Evolutionary conservation across 805 yeast species (phyloP).

Genomic region (Ogataea thermomethanolica): DNA sequence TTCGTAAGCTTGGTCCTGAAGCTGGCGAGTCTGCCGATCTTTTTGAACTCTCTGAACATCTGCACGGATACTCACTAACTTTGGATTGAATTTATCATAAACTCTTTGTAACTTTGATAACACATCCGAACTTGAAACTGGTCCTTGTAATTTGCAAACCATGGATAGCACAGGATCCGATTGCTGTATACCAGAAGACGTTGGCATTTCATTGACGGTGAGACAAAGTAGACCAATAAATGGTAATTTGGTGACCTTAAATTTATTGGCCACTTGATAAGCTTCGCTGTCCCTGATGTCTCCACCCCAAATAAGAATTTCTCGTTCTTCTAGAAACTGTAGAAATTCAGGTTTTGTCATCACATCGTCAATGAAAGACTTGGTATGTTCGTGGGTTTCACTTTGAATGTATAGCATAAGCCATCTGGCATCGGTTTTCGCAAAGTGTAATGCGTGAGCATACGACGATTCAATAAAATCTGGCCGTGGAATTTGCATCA

Average conservation of each 20-base stretch:
- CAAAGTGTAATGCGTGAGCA: conserved; percentile 68
- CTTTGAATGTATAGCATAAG: conserved; percentile 71
- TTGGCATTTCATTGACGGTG: conserved; percentile 51
- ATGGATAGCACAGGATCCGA: conserved; percentile 57
- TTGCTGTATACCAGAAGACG: conserved; percentile 53
- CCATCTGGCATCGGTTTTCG: conserved; percentile 69
- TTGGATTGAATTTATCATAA: conserved; percentile 54
- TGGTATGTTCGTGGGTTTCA: conserved; percentile 62
- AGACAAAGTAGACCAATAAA: conserved; percentile 73
- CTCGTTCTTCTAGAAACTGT: conserved; percentile 43
- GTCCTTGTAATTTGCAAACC: conserved; percentile 64
- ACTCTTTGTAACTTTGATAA: conserved; percentile 36
- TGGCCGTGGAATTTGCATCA: conserved; percentile 28
- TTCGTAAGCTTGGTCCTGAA: conserved; percentile 77
- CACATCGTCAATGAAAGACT: conserved; percentile 49
- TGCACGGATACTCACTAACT: conserved; percentile 54
- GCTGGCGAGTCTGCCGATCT: conserved; percentile 54
- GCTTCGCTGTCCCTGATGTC: conserved; percentile 79
- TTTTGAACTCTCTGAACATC: conserved; percentile 61
- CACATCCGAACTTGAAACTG: conserved; percentile 35
- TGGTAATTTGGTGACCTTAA: conserved; percentile 75
- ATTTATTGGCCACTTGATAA: conserved; percentile 72
- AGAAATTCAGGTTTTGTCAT: conserved; percentile 50
- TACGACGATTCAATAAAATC: conserved; percentile 71
- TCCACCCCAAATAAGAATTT: conserved; percentile 82